Conservation (phyloP, 106 monocot species). For the Iris macrosiphon region DNA sequence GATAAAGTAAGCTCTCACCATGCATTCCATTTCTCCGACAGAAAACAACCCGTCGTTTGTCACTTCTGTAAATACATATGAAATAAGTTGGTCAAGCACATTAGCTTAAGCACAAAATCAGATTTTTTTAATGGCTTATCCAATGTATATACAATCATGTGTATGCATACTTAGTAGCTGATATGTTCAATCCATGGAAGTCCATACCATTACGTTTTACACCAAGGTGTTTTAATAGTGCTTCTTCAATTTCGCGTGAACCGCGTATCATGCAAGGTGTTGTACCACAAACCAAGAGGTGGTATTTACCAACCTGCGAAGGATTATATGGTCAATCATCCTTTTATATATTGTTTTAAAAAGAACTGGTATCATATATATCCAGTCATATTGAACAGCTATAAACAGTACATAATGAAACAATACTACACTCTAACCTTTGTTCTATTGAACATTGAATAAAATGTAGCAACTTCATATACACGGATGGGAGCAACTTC, state of each 20-base stretch:
- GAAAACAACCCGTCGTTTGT: conserved; percentile 95
- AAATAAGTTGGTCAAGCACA: neutral
- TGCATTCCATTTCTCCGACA: conserved; percentile 99
- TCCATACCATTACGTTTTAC: conserved; percentile 81
- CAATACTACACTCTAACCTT: conserved; percentile 33
- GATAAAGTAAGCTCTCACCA: conserved; percentile 38
- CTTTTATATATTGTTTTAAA: too few relatives aligned
- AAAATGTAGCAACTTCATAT: conserved; percentile 97
- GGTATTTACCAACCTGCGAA: conserved; percentile 90
- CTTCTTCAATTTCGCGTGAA: conserved; percentile 84
- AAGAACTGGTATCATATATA: too few relatives aligned
- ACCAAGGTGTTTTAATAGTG: conserved; percentile 86
- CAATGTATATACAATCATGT: neutral
- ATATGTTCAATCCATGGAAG: neutral
- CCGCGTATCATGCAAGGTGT: conserved; percentile 99
- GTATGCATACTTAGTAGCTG: neutral
- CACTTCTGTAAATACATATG: conserved; percentile 61
- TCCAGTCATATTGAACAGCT: too few relatives aligned
- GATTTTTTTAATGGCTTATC: neutral
- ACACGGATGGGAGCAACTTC: conserved; percentile 95
- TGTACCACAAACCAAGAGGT: conserved; percentile 93
- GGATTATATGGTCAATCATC: neutral
- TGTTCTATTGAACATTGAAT: conserved; percentile 94
- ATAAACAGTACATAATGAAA: neutral
- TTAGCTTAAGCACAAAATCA: neutral